Evolutionary conservation across 495 filamentous ascomycete genomes (phyloP).

Genomic region (Friedmanniomyces endolithicus): DNA sequence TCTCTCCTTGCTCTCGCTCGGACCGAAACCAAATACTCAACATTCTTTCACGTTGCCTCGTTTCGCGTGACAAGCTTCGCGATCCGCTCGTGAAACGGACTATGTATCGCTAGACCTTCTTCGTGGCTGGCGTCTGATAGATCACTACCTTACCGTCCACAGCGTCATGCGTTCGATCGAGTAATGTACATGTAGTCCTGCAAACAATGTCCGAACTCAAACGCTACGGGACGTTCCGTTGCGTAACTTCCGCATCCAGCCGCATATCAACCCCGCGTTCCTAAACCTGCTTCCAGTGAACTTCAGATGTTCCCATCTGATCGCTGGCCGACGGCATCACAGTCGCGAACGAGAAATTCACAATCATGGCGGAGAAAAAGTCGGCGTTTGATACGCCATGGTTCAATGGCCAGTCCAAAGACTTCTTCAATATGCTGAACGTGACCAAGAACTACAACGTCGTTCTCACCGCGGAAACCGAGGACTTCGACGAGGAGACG

Average conservation of each 20-base stretch:
- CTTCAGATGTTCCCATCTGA: not conserved
- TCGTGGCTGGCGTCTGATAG: not conserved
- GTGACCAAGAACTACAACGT: constrained; percentile 36
- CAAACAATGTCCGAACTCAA: too few species aligned
- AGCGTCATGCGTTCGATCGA: not conserved
- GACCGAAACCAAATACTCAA: not conserved
- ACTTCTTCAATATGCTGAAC: constrained; percentile 15
- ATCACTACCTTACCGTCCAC: not conserved
- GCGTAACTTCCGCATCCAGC: not conserved
- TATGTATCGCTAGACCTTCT: not conserved
- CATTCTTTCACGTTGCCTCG: not conserved
- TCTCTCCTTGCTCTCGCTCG: constrained; percentile 8
- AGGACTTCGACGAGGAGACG: constrained; percentile 47
- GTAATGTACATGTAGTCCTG: not conserved
- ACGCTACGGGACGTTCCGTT: too few species aligned
- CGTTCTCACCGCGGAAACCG: constrained; percentile 51
- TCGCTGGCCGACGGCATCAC: not conserved
- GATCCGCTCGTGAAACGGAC: constrained; percentile 8
- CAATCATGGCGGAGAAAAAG: constrained; percentile 12
- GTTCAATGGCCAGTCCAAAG: constrained; percentile 6
- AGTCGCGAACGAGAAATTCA: not conserved
- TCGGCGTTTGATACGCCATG: constrained; percentile 19
- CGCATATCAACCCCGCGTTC: not conserved
- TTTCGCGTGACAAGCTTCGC: not conserved
- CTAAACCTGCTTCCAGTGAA: not conserved